Percentiles rank a stretch among this genome's conserved stretches.
phyloP scores from a whole-genome alignment of 257 asterid genomes.

The Linaria vulgaris region DNA sequence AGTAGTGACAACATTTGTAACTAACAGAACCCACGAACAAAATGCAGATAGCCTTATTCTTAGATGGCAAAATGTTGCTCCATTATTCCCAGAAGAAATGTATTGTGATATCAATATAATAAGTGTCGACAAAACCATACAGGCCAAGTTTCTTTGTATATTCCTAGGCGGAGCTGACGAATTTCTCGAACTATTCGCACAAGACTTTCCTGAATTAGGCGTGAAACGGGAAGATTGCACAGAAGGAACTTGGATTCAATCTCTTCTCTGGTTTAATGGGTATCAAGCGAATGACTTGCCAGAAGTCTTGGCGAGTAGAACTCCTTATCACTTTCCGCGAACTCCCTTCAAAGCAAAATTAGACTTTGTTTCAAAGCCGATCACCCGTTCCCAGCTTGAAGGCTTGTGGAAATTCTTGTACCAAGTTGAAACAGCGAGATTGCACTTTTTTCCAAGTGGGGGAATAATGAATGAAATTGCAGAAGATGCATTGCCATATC shows the following conservation, averaged over 20 bases:
- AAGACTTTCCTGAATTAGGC: slow-evolving; percentile 29
- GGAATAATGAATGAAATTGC: slow-evolving; percentile 32
- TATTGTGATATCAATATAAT: neutral
- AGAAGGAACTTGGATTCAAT: slow-evolving; percentile 30
- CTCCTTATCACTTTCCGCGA: neutral
- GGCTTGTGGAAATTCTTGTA: slow-evolving; percentile 22
- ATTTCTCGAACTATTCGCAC: slow-evolving; percentile 14
- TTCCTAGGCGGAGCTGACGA: slow-evolving; percentile 25
- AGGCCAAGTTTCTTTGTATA: slow-evolving; percentile 10
- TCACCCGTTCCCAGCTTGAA: slow-evolving; percentile 9
- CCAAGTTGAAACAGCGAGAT: neutral
- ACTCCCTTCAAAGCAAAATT: slow-evolving; percentile 28
- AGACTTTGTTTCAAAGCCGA: slow-evolving; percentile 29
- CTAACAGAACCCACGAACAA: slow-evolving; percentile 21
- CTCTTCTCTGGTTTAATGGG: slow-evolving; percentile 17
- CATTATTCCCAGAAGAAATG: slow-evolving; percentile 15
- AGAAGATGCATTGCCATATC: slow-evolving; percentile 15
- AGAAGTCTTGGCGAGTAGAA: slow-evolving; percentile 18
- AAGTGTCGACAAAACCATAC: neutral
- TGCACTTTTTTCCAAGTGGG: slow-evolving; percentile 21
- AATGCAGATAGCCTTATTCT: slow-evolving; percentile 13
- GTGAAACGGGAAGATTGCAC: slow-evolving; percentile 20
- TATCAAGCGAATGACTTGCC: slow-evolving; percentile 2
- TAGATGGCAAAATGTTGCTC: slow-evolving; percentile 31
- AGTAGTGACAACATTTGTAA: slow-evolving; percentile 18